Evolutionary conservation across 495 filamentous ascomycete species (phyloP), one percentile per base, ranked within the genome.

Genomic region (Aspergillus homomorphus): DNA sequence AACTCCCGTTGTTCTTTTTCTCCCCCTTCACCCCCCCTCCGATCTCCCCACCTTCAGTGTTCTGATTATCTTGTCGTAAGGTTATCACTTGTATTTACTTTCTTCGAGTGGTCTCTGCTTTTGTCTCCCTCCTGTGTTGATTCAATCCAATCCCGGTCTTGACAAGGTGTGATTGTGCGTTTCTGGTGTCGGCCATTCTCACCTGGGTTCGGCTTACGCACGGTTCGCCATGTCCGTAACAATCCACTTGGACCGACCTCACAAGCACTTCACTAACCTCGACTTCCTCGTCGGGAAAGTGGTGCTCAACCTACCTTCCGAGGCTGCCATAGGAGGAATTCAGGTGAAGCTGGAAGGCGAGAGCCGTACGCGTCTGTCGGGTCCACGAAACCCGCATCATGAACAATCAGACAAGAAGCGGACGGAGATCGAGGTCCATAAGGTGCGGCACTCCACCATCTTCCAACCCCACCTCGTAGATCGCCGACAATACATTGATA

Each of bases 341-440:
- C 82, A 91, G 44, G 93, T 96, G 61, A 98, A 98, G 76, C 82
- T 98, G 38, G 93, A 98, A 69, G 94, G 92, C 54, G 92, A 95
- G 70, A 89, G 87, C 62, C 80, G 81, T 49, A 92, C 91, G 19
- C 81, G 84, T 45, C 68, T 89, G 69, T 60, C 76, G 72, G 62
- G 76, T 23, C 66, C 73, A 54, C 64, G 84, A 78, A 65, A 84
- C 75, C 69, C 84, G 75, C 76, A 87, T 80, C 66, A 82, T 87
- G 78, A 81, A 23, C 66, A 77, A 43, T 77, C 78, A 21, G 78
- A 87, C 24, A 80, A 77, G 65, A 80, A 80, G 64, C 78, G 77
- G 57, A 80, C 83, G 8, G 84, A 88, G 66, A 69, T 86, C 44
- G 88, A 93, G 64, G 83, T 96, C 14, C 89, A 90, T 57, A 92